Conservation (phyloP, 768 basidiomycete genomes). For the Lentinula raphanica region DNA sequence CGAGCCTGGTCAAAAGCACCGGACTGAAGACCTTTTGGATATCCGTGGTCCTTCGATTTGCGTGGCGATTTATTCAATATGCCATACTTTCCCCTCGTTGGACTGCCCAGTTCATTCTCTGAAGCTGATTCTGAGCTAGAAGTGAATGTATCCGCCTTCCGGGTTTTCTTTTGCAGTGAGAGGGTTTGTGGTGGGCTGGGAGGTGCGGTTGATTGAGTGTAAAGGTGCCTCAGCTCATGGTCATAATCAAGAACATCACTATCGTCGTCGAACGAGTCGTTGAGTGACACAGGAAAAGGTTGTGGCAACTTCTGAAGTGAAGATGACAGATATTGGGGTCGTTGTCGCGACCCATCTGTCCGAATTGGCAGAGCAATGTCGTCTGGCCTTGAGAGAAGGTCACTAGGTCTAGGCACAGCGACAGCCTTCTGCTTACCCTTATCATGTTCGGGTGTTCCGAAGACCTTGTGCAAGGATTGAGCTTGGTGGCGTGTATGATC, state of each 20-base stretch:
- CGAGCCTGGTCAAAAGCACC: background rate
- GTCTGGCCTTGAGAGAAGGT: background rate
- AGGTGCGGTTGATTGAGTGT: background rate
- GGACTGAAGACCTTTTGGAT: background rate
- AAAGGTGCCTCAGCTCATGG: too few relatives aligned
- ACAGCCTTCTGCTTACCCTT: constrained; percentile 3
- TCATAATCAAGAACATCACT: background rate
- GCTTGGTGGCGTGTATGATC: background rate
- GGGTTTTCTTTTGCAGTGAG: background rate
- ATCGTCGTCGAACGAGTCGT: background rate
- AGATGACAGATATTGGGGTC: background rate
- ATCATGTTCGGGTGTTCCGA: background rate
- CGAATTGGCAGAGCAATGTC: background rate
- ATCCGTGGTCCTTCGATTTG: background rate
- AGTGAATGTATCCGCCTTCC: background rate
- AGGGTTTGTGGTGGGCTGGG: constrained; percentile 1
- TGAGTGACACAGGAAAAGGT: background rate
- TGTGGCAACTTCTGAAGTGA: background rate
- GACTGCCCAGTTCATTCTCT: background rate
- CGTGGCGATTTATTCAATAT: constrained; percentile 1
- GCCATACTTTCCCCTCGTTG: background rate
- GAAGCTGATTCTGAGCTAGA: background rate
- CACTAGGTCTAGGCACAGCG: background rate
- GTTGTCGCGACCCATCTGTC: background rate
- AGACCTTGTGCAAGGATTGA: background rate